These are phyloP conservation scores for Neopestalotiopsis sp. DNA, from an alignment of 2,329 filamentous ascomycete genomes.

Conservation along the genomic window DNA sequence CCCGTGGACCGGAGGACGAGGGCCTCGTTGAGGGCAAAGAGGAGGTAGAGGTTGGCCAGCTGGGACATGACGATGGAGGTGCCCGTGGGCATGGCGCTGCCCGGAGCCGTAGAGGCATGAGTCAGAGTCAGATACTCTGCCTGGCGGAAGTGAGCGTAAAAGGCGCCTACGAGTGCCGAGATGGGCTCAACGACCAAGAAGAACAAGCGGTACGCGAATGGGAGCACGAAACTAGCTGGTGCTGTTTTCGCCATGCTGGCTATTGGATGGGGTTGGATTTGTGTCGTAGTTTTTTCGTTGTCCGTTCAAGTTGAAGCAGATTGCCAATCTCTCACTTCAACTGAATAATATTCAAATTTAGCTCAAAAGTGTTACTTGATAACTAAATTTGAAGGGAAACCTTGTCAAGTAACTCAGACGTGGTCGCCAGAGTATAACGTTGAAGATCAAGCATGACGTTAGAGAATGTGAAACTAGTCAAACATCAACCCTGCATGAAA, in stretches of 20 bases:
- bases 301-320: background rate
- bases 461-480: background rate
- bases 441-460: background rate
- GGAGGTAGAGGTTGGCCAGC: slow-evolving; percentile 78
- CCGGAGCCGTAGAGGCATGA: slow-evolving; percentile 53
- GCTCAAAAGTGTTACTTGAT: no score
- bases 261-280: background rate
- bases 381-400: no score
- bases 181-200: slow-evolving; percentile 76
- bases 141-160: slow-evolving; percentile 56
- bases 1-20: slow-evolving; percentile 73
- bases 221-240: slow-evolving; percentile 49
- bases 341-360: no score
- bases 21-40: slow-evolving; percentile 80
- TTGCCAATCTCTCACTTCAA: no score
- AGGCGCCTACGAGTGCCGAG: slow-evolving; percentile 58
- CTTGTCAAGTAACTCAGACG: background rate
- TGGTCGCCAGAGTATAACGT: background rate
- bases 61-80: slow-evolving; percentile 75
- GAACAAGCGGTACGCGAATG: slow-evolving; percentile 70
- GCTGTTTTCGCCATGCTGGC: slow-evolving; percentile 18
- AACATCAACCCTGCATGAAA: background rate
- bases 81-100: slow-evolving; percentile 58
- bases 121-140: slow-evolving; percentile 68
- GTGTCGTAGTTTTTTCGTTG: background rate